Base-by-base conservation (phyloP, 192 early-diverging fungal species). In the Lobosporangium transversale region DNA sequence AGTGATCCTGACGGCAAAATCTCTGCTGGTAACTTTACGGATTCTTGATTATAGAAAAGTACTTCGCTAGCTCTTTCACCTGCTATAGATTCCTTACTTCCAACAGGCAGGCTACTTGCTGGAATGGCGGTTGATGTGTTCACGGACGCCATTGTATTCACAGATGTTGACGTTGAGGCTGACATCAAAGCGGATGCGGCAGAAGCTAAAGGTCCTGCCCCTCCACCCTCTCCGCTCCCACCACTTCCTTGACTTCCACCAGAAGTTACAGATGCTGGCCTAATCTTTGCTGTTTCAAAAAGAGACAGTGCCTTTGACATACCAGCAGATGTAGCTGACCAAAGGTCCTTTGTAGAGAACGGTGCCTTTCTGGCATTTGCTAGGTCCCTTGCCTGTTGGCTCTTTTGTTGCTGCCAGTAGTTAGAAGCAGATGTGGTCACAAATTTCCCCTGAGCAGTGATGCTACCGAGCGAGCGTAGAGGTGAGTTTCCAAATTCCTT, bases 401-500 rank as follows among this genome's bases (percentile, higher is more conserved):
- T 48, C 31, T 51, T 76, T 36, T 76, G 73, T 52, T 76, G 63
- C 18, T 76, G 73, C 73, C 73, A 76, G 40, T 67, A 76, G 3
- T 50, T 67, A 1, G 73, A 67, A 10, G 53, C 20, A 1, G 73
- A 76, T 15, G 58, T 47, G 0, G 73, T 57, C 0, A 76, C 73
- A 67, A 76, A 76, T 47, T 76, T 76, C 17, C 73, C 73, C 37
- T 76, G 73, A 0, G 65, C 73, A 0, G 73, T 76, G 24, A 74
- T 66, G 15, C 64, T 67, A 15, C 64, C 65, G 6, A 73, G 48
- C 45, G 79, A 80, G 2, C 69, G 54, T 24, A 73, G 48, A 4
- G 79, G 66, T 7, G 79, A 66, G 24, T 68, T 73, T 8, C 79
- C 70, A 58, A 84, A 62, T 20, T 83, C 64, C 21, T 66, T 67